These are phyloP conservation scores for Cystobasidium sp. DNA, from an alignment of 1,284 basidiomycete species.

Conservation along the genomic window DNA sequence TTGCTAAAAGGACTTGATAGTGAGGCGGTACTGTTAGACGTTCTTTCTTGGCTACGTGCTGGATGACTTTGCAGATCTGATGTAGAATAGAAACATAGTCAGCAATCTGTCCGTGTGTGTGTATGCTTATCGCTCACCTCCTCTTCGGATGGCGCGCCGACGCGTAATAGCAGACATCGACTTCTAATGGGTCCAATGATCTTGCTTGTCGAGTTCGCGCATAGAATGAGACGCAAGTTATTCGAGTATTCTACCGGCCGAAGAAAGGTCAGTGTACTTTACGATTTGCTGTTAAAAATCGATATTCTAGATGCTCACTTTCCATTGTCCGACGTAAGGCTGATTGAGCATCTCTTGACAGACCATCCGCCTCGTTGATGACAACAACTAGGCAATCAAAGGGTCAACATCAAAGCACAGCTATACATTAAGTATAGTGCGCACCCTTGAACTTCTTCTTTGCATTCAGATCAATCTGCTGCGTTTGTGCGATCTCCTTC, in stretches of 20 bases:
- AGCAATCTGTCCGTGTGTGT: background rate
- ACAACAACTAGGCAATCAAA: slow-evolving; percentile 74
- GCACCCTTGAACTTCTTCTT: slow-evolving; percentile 95
- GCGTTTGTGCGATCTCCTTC: slow-evolving; percentile 98
- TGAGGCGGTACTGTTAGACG: slow-evolving; percentile 78
- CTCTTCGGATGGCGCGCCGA: slow-evolving; percentile 79
- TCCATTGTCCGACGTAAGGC: slow-evolving; percentile 98
- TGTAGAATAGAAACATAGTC: background rate
- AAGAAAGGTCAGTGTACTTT: slow-evolving; percentile 20
- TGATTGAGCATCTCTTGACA: slow-evolving; percentile 94
- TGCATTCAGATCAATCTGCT: slow-evolving; percentile 94
- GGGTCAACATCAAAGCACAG: background rate
- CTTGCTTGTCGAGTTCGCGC: slow-evolving; percentile 94
- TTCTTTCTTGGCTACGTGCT: slow-evolving; percentile 80
- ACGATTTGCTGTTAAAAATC: background rate
- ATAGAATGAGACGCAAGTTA: slow-evolving; percentile 95
- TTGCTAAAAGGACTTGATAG: slow-evolving; percentile 73
- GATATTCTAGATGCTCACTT: slow-evolving; percentile 55
- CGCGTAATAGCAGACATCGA: slow-evolving; percentile 89
- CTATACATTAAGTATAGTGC: slow-evolving; percentile 36
- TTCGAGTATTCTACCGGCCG: slow-evolving; percentile 79
- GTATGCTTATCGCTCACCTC: slow-evolving; percentile 64
- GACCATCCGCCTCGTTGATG: slow-evolving; percentile 95
- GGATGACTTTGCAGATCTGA: slow-evolving; percentile 80
- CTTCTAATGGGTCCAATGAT: slow-evolving; percentile 97